phyloP scores from a whole-genome alignment of 2,329 filamentous ascomycete species.

The Penicillium sp. region DNA sequence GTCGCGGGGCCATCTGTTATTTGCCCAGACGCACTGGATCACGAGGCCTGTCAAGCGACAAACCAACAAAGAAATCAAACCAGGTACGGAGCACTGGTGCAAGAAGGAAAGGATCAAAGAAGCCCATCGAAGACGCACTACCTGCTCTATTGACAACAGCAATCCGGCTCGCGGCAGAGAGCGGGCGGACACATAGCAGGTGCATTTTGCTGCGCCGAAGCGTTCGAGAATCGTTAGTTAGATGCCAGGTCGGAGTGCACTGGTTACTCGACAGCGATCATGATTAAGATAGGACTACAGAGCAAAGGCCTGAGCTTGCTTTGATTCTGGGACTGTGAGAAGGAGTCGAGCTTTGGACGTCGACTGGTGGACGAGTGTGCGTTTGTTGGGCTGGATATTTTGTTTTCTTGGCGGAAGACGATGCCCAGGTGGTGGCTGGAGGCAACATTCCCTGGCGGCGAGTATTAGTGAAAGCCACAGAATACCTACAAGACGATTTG shows the following conservation, averaged over 20 bases:
- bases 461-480: background rate
- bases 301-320: background rate
- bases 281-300: background rate
- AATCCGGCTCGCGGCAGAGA: background rate
- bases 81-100: too few species aligned
- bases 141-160: conserved; percentile 8
- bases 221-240: conserved; percentile 13
- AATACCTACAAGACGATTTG: background rate
- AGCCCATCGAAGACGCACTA: conserved; percentile 7
- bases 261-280: conserved; percentile 2
- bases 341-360: background rate
- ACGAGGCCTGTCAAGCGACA: background rate
- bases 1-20: background rate
- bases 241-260: background rate
- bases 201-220: conserved; percentile 9
- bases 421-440: background rate
- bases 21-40: background rate
- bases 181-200: conserved; percentile 12
- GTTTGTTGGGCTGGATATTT: background rate
- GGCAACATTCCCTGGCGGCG: background rate
- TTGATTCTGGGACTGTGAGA: background rate
- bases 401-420: background rate
- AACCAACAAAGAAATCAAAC: background rate
- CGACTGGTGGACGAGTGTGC: background rate
- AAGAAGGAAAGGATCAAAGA: conserved; percentile 4